Conservation (phyloP, 164 flowering plant species). For the Cinnamomum micranthum region DNA sequence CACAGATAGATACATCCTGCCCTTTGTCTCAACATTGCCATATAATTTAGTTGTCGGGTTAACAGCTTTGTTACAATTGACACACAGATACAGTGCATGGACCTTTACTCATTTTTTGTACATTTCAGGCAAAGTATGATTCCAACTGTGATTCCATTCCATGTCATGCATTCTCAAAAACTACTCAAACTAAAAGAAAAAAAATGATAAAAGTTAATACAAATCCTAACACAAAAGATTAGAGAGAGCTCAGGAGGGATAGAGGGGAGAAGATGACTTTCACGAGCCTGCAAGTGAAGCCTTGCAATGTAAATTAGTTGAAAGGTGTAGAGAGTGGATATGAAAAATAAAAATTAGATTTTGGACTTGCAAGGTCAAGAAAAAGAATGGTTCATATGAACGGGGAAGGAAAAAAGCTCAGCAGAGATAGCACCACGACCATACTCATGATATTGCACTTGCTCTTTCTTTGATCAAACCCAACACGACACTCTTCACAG, state of each 20-base stretch:
- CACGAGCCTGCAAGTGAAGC: not conserved
- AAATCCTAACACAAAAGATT: no score
- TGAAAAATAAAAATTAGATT: not conserved
- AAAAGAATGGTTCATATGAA: conserved; percentile 22
- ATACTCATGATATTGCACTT: not conserved
- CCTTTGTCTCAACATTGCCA: no score
- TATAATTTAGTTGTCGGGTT: no score
- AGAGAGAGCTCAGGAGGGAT: conserved; percentile 40
- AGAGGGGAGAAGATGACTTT: conserved; percentile 13
- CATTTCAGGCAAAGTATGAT: no score
- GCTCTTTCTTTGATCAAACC: not conserved
- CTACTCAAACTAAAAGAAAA: not conserved
- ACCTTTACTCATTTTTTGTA: no score
- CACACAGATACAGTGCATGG: no score
- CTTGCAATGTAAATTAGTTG: not conserved
- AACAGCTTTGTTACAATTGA: no score
- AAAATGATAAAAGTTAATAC: not conserved
- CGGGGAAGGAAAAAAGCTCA: conserved; percentile 48
- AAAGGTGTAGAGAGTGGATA: conserved; percentile 5
- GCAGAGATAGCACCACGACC: conserved; percentile 48
- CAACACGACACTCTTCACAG: not conserved
- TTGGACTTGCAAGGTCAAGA: conserved; percentile 87
- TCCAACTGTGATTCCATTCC: no score
- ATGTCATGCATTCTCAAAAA: no score
- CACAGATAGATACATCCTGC: no score